A percentile compares a stretch with the other conserved stretches of the same genome.
Evolutionary conservation across 352 stramenopile genomes (phyloP).

Genomic region (Phytophthora sp.): DNA sequence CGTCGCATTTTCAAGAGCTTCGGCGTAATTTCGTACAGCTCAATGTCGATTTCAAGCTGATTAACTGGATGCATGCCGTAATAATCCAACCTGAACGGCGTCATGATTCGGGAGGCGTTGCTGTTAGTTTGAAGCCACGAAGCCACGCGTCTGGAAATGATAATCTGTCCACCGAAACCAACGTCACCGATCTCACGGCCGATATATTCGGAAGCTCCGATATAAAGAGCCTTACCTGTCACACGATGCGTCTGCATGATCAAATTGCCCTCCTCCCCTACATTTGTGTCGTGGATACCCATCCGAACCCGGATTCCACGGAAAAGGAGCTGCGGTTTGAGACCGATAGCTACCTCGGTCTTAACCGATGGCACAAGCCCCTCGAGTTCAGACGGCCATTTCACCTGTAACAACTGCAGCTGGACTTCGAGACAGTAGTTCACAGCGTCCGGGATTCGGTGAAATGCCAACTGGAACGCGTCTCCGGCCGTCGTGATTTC

Average conservation of each 20-base stretch:
- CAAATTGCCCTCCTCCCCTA: constrained; percentile 54
- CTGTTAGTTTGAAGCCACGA: constrained; percentile 45
- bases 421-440: constrained; percentile 76
- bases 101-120: constrained; percentile 49
- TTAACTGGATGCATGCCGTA: constrained; percentile 51
- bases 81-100: constrained; percentile 58
- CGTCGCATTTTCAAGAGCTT: constrained; percentile 59
- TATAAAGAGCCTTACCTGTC: constrained; percentile 71
- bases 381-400: constrained; percentile 68
- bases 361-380: constrained; percentile 60
- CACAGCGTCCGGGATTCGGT: constrained; percentile 63
- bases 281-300: constrained; percentile 73
- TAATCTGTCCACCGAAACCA: constrained; percentile 72
- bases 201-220: constrained; percentile 69
- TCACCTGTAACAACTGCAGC: constrained; percentile 55
- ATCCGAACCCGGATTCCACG: constrained; percentile 74
- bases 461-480: constrained; percentile 79
- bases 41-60: constrained; percentile 59
- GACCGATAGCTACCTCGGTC: constrained; percentile 49
- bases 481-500: constrained; percentile 82
- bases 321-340: constrained; percentile 63
- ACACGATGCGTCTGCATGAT: constrained; percentile 65
- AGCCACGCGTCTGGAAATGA: constrained; percentile 68
- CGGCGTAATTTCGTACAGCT: constrained; percentile 66
- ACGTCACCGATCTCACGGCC: constrained; percentile 67